Base-by-base conservation (phyloP, 2,329 filamentous ascomycete species). In the Balansia obtecta region DNA sequence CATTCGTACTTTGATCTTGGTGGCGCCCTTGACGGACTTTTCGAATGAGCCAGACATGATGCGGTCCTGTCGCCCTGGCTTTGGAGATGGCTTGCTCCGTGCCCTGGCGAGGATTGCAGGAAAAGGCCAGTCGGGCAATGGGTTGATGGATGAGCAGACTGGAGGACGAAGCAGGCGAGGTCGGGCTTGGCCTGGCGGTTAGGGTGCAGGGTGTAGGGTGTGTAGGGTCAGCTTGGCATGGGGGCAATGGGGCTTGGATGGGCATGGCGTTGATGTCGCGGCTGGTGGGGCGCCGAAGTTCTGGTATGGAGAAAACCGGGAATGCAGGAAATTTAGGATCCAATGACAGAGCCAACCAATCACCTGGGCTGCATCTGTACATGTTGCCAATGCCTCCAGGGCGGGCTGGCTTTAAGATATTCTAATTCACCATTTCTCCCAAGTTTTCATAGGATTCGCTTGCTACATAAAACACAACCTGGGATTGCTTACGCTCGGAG, bases 11-110 rank as follows among this genome's bases (percentile, higher is more conserved):
- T 96, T 97, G 66, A 95, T 88, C 76, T 97, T 97, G 62, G 91
- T 97, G 61, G 88, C 91, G 71, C 91, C 93, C 76, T 97, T 97
- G 65, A 98, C 93, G 60, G 90, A 95, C 77, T 97, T 98, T 76
- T 98, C 93, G 67, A 97, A 97, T 52, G 87, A 91, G 73, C 83
- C 86, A 58, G 85, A 81, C 86, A 90, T 90, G 58, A 47, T 63
- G 53, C 53, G 46, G 53, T 54, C 53, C 60, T 50, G 42, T 32
- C 27, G 22, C 42, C 20, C 50, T 40, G 39, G 44, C 16, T 20
- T 20, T 30, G 13, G 37, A 38, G 50, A 44, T 45, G 43, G 38
- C 41, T 27, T 45, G 22, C 22, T 48, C 40, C 16, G 30, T 38
- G 41, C 41, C 39, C 33, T 45, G 34, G 37, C 43, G 16, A 33